Base-by-base conservation (phyloP, 441 rosid genomes). In the Geranium incanum region DNA sequence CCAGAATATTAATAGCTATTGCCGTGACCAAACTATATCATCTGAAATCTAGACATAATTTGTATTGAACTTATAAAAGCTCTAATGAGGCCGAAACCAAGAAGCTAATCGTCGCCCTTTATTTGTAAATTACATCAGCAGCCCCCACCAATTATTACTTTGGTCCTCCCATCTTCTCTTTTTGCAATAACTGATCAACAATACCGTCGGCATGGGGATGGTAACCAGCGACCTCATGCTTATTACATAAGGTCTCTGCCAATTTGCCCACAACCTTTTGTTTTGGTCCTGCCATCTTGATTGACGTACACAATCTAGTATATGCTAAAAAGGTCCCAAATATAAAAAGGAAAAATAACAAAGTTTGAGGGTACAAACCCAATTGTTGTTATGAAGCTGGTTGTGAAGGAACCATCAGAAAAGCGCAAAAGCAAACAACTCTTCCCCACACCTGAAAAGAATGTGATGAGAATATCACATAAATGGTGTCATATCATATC, bases 391-490 rank as follows among this genome's bases (percentile, higher is more conserved):
- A 95, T 92, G 81, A 92, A 94, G 83, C 97, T 90, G 69, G 99
- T 94, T 48, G 99, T 90, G 81, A 92, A 94, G 37, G 99, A 95
- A 76, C 99, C 99, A 83, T 95, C 99, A 0, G 97, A 95, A 86
- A 95, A 95, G 74, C 99, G 93, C 82, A 95, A 86, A 73, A 95
- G 99, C 75, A 95, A 97, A 79, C 99, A 95, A 90, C 99, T 92
- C 94, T 94, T 94, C 68, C 99, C 99, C 71, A 92, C 99, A 84
- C 99, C 99, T 88, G 80, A 18, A 63, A 50, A 60, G 4, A 72
- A 70, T 60, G 9, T 63, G 63, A 73, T 50, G 38, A 55, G 50
- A 28, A 57, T 23, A 64, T 77, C 52, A 57, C 65, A 67, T 19
- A 68, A 65, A 68, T 39, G 45, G 18, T 18, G 18, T 28, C 33